Percentiles rank a stretch among this genome's conserved stretches.
These are phyloP conservation scores for Boletus pseudopeckii DNA, from an alignment of 768 basidiomycete genomes.

Conservation along the genomic window DNA sequence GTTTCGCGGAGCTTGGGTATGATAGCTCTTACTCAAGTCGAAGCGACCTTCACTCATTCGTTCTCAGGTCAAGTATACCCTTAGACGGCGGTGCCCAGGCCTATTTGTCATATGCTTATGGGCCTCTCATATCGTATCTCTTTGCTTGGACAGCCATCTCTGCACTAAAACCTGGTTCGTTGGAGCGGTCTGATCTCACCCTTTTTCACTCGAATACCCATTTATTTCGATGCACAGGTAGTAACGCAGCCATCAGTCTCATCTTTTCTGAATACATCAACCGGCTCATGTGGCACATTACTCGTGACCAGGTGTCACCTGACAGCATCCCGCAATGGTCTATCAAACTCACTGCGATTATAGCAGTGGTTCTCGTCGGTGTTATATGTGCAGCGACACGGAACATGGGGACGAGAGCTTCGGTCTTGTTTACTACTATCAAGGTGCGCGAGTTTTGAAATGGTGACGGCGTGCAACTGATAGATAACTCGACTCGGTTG, in stretches of 20 bases:
- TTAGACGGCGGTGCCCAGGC: slow-evolving; percentile 60
- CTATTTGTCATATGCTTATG: slow-evolving; percentile 87
- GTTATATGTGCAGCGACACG: slow-evolving; percentile 75
- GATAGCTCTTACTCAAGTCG: slow-evolving; percentile 30
- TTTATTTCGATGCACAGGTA: slow-evolving; percentile 40
- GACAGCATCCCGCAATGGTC: slow-evolving; percentile 86
- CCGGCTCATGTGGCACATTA: slow-evolving; percentile 77
- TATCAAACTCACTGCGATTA: slow-evolving; percentile 80
- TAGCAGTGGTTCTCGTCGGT: slow-evolving; percentile 69
- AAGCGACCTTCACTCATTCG: background rate
- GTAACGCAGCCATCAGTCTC: slow-evolving; percentile 81
- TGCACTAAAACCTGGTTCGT: slow-evolving; percentile 75
- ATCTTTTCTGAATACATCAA: slow-evolving; percentile 93
- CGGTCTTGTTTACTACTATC: slow-evolving; percentile 82
- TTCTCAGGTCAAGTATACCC: slow-evolving; percentile 31
- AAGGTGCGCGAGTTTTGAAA: slow-evolving; percentile 52
- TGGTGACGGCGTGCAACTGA: slow-evolving; percentile 1
- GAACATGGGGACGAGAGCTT: slow-evolving; percentile 74
- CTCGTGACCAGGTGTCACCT: slow-evolving; percentile 67
- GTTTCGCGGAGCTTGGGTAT: slow-evolving; percentile 88
- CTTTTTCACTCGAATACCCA: background rate
- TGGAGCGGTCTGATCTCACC: background rate
- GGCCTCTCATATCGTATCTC: slow-evolving; percentile 81
- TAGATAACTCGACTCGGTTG: background rate
- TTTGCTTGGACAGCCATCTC: slow-evolving; percentile 96